Evolutionary conservation across 2,329 filamentous ascomycete species (phyloP).

Genomic region (Fusarium marasasianum): DNA sequence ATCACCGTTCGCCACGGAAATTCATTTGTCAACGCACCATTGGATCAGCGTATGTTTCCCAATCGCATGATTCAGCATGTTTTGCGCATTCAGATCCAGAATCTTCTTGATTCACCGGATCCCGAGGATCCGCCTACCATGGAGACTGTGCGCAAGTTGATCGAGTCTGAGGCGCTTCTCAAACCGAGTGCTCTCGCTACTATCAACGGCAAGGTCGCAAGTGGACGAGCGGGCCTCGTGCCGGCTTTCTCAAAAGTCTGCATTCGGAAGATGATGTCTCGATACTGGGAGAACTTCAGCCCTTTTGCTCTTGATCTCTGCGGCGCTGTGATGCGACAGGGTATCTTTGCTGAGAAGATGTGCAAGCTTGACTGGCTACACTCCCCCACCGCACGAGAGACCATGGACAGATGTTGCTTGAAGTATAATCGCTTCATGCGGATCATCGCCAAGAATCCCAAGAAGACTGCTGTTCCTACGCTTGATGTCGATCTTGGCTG

Average conservation of each 20-base stretch:
- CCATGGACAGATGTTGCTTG: conserved; percentile 69
- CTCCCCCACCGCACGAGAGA: conserved; percentile 70
- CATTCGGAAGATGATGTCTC: conserved; percentile 73
- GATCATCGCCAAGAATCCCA: conserved; percentile 62
- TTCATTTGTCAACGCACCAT: not conserved
- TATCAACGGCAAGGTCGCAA: conserved; percentile 27
- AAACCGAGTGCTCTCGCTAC: conserved; percentile 39
- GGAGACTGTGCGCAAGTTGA: conserved; percentile 58
- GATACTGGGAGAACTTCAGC: conserved; percentile 75
- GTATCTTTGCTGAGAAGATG: conserved; percentile 78
- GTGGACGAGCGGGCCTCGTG: not conserved
- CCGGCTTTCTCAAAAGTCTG: conserved; percentile 51
- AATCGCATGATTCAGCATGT: conserved; percentile 64
- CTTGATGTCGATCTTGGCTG: conserved; percentile 79
- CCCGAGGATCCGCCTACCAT: conserved; percentile 53
- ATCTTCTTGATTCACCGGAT: conserved; percentile 47
- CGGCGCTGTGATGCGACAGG: conserved; percentile 73
- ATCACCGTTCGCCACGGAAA: not conserved
- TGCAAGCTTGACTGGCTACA: conserved; percentile 80
- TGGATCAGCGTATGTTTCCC: conserved; percentile 59
- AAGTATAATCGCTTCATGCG: conserved; percentile 73
- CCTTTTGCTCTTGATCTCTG: conserved; percentile 72
- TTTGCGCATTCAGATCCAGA: conserved; percentile 54
- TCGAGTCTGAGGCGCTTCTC: conserved; percentile 57
- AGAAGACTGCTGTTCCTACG: conserved; percentile 70